phyloP scores from a whole-genome alignment of 768 basidiomycete species.

The Antrodiella citrinella region DNA sequence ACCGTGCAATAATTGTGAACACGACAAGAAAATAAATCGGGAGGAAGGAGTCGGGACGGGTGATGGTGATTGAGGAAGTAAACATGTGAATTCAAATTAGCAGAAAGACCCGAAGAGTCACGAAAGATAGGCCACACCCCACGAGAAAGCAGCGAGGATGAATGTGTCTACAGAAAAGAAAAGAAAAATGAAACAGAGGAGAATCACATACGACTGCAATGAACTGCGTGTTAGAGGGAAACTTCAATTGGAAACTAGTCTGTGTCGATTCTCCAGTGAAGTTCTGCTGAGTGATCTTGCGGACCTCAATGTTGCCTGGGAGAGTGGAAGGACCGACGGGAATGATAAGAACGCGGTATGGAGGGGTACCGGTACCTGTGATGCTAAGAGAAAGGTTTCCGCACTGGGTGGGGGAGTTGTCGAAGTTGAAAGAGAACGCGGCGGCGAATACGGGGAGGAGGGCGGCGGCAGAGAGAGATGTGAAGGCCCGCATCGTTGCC shows the following conservation, averaged over 20 bases:
- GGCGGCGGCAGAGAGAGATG: slow-evolving; percentile 7
- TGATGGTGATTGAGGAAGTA: no score
- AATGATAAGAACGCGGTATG: slow-evolving; percentile 59
- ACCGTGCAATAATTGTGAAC: no score
- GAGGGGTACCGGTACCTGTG: slow-evolving; percentile 53
- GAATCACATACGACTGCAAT: slow-evolving; percentile 70
- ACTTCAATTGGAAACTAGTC: slow-evolving; percentile 50
- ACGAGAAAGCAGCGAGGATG: background rate
- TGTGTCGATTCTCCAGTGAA: slow-evolving; percentile 37
- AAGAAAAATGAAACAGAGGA: slow-evolving; percentile 5
- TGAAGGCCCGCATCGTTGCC: slow-evolving; percentile 9
- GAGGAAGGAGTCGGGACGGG: no score
- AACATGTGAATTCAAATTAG: no score
- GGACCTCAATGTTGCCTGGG: slow-evolving; percentile 52
- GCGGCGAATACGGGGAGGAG: slow-evolving; percentile 23
- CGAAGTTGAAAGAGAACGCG: slow-evolving; percentile 37
- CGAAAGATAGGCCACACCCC: no score
- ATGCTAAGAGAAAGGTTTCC: slow-evolving; percentile 51
- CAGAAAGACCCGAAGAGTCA: no score
- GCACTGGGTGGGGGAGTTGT: slow-evolving; percentile 54
- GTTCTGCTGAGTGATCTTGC: slow-evolving; percentile 46
- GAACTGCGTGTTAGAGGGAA: slow-evolving; percentile 62
- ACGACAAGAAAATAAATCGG: no score
- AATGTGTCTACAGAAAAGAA: background rate
- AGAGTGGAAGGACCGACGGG: slow-evolving; percentile 61